phyloP scores from a whole-genome alignment of 371 early-diverging fungal species.

The Mucor irregularis region DNA sequence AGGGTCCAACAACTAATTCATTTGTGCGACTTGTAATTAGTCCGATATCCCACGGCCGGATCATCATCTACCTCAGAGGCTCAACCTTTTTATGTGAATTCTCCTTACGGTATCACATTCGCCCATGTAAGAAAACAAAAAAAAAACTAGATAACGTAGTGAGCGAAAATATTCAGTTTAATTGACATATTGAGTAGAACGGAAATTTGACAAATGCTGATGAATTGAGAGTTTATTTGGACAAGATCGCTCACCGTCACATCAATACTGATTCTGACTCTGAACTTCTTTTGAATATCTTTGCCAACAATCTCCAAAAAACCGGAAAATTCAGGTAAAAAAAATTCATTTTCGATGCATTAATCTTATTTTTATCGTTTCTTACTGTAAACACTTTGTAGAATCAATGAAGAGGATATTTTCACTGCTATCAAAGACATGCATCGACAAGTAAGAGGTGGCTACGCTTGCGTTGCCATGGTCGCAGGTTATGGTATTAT shows the following conservation, averaged over 20 bases:
- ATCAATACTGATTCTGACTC: constrained; percentile 99
- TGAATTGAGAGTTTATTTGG: constrained; percentile 84
- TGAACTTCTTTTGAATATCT: constrained; percentile 93
- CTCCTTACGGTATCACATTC: constrained; percentile 95
- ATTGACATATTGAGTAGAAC: constrained; percentile 59
- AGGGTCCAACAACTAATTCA: not conserved
- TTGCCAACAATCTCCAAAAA: constrained; percentile 90
- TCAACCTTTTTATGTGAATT: constrained; percentile 98
- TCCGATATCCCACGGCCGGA: constrained; percentile 97
- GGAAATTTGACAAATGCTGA: constrained; percentile 95
- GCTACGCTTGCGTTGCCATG: constrained; percentile 94
- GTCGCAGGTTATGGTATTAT: constrained; percentile 92
- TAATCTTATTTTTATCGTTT: not conserved
- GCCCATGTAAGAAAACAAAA: constrained; percentile 82
- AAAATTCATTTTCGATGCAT: not conserved
- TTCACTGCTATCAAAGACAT: constrained; percentile 88
- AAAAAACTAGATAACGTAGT: too few relatives aligned
- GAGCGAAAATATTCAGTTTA: too few relatives aligned
- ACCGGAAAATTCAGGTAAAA: constrained; percentile 88
- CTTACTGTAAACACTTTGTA: constrained; percentile 17
- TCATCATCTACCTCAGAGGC: constrained; percentile 92
- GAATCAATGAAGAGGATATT: constrained; percentile 96
- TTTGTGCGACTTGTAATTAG: constrained; percentile 47
- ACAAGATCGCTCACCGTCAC: constrained; percentile 94
- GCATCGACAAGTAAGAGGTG: constrained; percentile 84